phyloP scores from a whole-genome alignment of 768 basidiomycete species.

The Tulasnella sp. region DNA sequence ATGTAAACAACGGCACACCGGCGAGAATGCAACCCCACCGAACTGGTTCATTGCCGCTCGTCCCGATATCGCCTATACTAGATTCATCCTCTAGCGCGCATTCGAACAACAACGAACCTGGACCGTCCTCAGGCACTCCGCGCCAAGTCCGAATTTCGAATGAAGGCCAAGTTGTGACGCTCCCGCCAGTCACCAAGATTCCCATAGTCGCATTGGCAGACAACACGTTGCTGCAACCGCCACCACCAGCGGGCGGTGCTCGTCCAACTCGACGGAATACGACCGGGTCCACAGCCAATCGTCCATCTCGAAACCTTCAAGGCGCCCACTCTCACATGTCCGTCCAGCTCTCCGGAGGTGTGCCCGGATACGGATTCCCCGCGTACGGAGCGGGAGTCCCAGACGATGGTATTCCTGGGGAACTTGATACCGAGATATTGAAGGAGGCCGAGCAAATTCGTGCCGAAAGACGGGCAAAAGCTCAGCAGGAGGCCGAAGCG shows the following conservation, averaged over 20 bases:
- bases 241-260: not conserved
- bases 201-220: not conserved
- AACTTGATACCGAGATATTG: constrained; percentile 73
- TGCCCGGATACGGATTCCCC: constrained; percentile 7
- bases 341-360: constrained; percentile 19
- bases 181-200: constrained; percentile 9
- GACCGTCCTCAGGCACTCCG: not conserved
- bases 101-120: not conserved
- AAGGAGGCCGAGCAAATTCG: constrained; percentile 86
- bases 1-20: not conserved
- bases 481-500: constrained; percentile 60
- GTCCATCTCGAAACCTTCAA: constrained; percentile 13
- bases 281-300: constrained; percentile 11
- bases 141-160: not conserved
- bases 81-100: not conserved
- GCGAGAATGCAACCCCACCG: constrained; percentile 14
- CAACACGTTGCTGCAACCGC: constrained; percentile 9
- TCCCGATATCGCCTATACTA: not conserved
- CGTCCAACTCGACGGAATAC: constrained; percentile 27
- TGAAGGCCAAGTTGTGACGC: not conserved
- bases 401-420: not conserved
- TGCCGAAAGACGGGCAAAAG: constrained; percentile 68
- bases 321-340: constrained; percentile 23
- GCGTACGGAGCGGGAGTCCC: constrained; percentile 4
- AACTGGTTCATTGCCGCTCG: not conserved